Conservation (phyloP, 2,329 filamentous ascomycete species). For the Parastagonospora avenae region DNA sequence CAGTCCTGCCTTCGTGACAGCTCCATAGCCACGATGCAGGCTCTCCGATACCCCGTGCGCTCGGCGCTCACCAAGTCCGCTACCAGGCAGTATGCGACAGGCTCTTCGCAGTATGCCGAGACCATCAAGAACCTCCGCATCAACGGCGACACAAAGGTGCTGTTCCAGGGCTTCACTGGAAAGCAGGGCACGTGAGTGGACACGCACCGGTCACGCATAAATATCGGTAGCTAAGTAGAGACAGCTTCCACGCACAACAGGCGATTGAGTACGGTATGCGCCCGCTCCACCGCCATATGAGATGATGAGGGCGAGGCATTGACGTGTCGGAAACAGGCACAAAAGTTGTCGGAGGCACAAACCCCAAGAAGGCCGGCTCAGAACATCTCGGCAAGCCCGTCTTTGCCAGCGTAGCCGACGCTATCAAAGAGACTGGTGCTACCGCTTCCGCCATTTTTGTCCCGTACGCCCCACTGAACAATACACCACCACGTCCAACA, state of each 20-base stretch:
- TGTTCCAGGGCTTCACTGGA: slow-evolving; percentile 97
- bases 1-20: slow-evolving; percentile 34
- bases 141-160: slow-evolving; percentile 89
- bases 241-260: slow-evolving; percentile 94
- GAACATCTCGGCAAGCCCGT: slow-evolving; percentile 91
- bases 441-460: slow-evolving; percentile 95
- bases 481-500: background rate
- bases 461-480: slow-evolving; percentile 63
- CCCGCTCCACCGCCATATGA: slow-evolving; percentile 19
- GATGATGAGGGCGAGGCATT: slow-evolving; percentile 27
- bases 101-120: slow-evolving; percentile 60
- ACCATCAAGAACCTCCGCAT: slow-evolving; percentile 78
- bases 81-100: slow-evolving; percentile 78
- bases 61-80: slow-evolving; percentile 71
- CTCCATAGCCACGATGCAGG: slow-evolving; percentile 72
- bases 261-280: slow-evolving; percentile 94
- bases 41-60: slow-evolving; percentile 74
- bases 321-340: slow-evolving; percentile 67
- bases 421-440: slow-evolving; percentile 87
- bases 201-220: background rate
- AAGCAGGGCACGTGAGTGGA: slow-evolving; percentile 78
- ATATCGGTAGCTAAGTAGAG: slow-evolving; percentile 18
- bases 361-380: slow-evolving; percentile 96
- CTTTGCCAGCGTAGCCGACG: slow-evolving; percentile 87
- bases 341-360: slow-evolving; percentile 96